phyloP scores from a whole-genome alignment of 805 yeast genomes.

The Yamadazyma scolyti region DNA sequence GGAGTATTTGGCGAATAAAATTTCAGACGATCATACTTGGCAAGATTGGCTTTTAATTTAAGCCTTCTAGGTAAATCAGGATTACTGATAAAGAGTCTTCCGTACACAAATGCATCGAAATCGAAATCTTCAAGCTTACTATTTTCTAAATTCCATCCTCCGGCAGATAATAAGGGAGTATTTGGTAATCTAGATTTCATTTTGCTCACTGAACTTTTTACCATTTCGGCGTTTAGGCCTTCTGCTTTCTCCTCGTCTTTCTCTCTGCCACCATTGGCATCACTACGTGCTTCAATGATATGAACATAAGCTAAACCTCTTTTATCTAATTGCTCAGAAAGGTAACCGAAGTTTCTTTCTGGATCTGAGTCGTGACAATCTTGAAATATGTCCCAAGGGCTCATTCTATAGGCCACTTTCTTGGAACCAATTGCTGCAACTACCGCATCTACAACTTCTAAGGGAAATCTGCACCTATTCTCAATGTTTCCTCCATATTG shows the following conservation, averaged over 20 bases:
- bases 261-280: slow-evolving; percentile 14
- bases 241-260: slow-evolving; percentile 6
- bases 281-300: slow-evolving; percentile 13
- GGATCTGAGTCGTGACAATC: slow-evolving; percentile 11
- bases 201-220: slow-evolving; percentile 2
- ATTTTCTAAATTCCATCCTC: slow-evolving; percentile 11
- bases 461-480: slow-evolving; percentile 18
- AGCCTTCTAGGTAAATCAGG: slow-evolving; percentile 42
- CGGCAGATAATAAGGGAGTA: slow-evolving; percentile 13
- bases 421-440: slow-evolving; percentile 14
- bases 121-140: not conserved
- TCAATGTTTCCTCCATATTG: slow-evolving; percentile 24
- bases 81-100: slow-evolving; percentile 40
- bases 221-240: not conserved
- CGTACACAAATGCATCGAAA: slow-evolving; percentile 9
- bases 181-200: slow-evolving; percentile 3
- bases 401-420: slow-evolving; percentile 14
- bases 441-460: slow-evolving; percentile 18
- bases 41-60: slow-evolving; percentile 30
- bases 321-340: slow-evolving; percentile 12
- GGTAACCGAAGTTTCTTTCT: slow-evolving; percentile 9
- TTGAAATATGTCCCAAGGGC: slow-evolving; percentile 18
- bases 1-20: slow-evolving; percentile 26
- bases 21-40: slow-evolving; percentile 33
- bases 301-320: slow-evolving; percentile 11